Evolutionary conservation across 148 eudicot genomes (phyloP), one percentile per base, ranked within the genome.

Genomic region (Chenopodium suecicum): DNA sequence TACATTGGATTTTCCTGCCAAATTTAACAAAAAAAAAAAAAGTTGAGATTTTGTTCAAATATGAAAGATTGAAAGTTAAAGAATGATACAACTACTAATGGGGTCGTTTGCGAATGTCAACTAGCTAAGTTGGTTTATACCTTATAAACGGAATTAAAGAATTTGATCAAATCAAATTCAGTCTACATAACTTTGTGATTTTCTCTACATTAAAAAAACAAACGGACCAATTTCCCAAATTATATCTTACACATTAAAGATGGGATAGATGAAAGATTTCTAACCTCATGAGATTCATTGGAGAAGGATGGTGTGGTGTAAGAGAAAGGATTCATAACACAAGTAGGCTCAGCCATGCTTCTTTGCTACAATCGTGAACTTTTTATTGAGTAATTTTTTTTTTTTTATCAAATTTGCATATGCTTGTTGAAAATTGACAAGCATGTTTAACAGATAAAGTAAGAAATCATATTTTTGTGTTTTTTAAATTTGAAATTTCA

Each of bases 311-410:
- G 79, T 46, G 83, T 80, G 78, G 91, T 71, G 83, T 83, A 86
- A 69, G 94, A 86, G 81, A 89, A 87, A 25, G 92, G 82, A 79
- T 79, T 87, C 85, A 90, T 47, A 25, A 92, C 71, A 88, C 93
- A 92, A 54, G 93, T 76, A 63, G 93, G 65, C 20, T 92, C 92
- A 58, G 86, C 92, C 95, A 92, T 89, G 65, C 7, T 20, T 29
- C 13, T 64, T 56, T 5, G 73, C 60, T 67, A 46, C 46, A 67
- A 66, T 47, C 48, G 34, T 9, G 10, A 73, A 46, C 13, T 4
- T 23, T 13, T 4, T 46, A 1, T 23, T 10, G 46, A 11, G 68
- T 22, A 34, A 31, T 1, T 31, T 31, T 31, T 31, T 1, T 31
- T 31, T 31, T 31, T 31, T 31, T 1, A 31, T 31, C 32, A 31